Evolutionary conservation across 1,284 basidiomycete genomes (phyloP).

Genomic region (Thelephora terrestris): DNA sequence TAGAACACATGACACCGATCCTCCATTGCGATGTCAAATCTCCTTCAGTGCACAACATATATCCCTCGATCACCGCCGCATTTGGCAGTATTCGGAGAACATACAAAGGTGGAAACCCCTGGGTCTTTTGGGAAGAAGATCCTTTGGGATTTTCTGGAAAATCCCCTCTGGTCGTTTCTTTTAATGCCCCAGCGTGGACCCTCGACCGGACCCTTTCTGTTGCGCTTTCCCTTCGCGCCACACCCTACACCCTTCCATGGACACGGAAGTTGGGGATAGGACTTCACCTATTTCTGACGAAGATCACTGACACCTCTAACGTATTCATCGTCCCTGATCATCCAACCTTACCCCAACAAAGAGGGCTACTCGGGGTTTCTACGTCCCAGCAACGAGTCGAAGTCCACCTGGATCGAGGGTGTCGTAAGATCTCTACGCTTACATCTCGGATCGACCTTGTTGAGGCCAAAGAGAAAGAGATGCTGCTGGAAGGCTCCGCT

Average conservation of each 20-base stretch:
- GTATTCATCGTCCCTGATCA: constrained; percentile 25
- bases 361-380: too few species aligned
- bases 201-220: constrained; percentile 18
- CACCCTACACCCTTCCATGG: constrained; percentile 10
- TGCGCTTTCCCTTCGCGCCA: constrained; percentile 19
- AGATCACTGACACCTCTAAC: constrained; percentile 19
- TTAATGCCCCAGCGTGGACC: constrained; percentile 20
- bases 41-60: constrained; percentile 17
- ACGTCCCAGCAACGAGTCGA: too few species aligned
- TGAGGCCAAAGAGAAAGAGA: too few species aligned
- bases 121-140: constrained; percentile 26
- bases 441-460: too few species aligned
- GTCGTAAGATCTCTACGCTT: too few species aligned
- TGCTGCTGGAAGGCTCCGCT: constrained; percentile 15
- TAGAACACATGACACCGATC: constrained; percentile 18
- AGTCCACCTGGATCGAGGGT: too few species aligned
- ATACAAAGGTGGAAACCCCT: constrained; percentile 16
- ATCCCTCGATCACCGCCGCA: constrained; percentile 20
- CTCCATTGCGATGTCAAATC: constrained; percentile 22
- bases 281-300: constrained; percentile 21
- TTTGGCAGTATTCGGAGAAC: constrained; percentile 20
- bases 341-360: too few species aligned
- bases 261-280: constrained; percentile 17
- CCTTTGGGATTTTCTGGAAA: constrained; percentile 20
- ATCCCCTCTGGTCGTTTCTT: constrained; percentile 26